Conservation (phyloP, 371 early-diverging fungal species). For the Mycotypha africana region DNA sequence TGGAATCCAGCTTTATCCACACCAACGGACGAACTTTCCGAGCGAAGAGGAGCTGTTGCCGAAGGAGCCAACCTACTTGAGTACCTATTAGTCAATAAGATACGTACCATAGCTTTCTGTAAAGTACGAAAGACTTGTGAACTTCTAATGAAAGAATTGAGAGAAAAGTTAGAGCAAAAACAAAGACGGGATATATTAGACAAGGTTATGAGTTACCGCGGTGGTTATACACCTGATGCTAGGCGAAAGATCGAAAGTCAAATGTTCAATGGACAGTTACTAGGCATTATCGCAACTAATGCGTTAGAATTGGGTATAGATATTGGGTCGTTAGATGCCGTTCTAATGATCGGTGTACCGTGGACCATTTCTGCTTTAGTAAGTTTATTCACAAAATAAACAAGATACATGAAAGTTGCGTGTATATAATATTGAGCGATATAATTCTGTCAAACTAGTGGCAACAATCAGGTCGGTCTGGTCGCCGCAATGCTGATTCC, state of each 20-base stretch:
- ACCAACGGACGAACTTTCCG: constrained; percentile 3
- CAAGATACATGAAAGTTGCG: no score
- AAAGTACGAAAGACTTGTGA: constrained; percentile 48
- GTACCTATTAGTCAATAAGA: constrained; percentile 24
- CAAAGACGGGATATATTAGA: constrained; percentile 17
- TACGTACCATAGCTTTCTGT: constrained; percentile 49
- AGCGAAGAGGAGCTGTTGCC: constrained; percentile 17
- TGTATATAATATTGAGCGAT: not conserved
- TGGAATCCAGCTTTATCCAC: constrained; percentile 34
- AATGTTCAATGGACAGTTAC: constrained; percentile 47
- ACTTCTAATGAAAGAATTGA: constrained; percentile 37
- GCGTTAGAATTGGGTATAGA: constrained; percentile 72
- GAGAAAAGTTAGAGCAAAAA: constrained; percentile 27
- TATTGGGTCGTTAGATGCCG: constrained; percentile 59
- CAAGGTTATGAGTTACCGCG: constrained; percentile 53
- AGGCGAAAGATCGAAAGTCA: constrained; percentile 54
- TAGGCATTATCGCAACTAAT: constrained; percentile 59
- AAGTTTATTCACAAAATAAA: no score
- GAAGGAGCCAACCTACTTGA: constrained; percentile 34
- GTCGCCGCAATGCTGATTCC: constrained; percentile 57
- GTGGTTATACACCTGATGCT: constrained; percentile 54
- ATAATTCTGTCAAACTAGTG: constrained; percentile 20
- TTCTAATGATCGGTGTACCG: constrained; percentile 56
- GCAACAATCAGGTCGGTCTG: constrained; percentile 70
- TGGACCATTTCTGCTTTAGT: constrained; percentile 46